Evolutionary conservation across 305 asterid genomes (phyloP).

Genomic region (Lippia alba): DNA sequence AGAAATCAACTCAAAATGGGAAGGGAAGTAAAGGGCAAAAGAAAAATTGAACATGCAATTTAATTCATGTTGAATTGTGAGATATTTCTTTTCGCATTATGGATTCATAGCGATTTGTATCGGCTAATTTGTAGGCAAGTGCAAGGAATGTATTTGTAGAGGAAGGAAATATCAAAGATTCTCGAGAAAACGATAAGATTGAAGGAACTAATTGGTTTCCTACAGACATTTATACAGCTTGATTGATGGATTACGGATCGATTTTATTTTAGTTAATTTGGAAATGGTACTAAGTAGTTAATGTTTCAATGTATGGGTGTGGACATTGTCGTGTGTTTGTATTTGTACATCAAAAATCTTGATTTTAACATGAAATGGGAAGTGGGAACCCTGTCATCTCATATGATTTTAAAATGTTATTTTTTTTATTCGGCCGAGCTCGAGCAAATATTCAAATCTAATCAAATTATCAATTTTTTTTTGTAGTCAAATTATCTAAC

Average conservation of each 20-base stretch:
- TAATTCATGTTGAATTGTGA: neutral
- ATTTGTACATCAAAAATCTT: neutral
- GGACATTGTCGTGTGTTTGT: neutral
- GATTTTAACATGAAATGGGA: neutral
- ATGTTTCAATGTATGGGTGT: too few species aligned
- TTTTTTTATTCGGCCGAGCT: too few species aligned
- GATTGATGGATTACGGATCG: slow-evolving; percentile 11
- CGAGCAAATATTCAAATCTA: too few species aligned
- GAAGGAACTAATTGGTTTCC: slow-evolving; percentile 3
- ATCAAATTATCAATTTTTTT: too few species aligned
- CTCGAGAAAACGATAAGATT: too few species aligned
- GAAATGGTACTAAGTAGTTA: neutral
- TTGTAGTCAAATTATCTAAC: too few species aligned
- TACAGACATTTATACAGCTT: slow-evolving; percentile 5
- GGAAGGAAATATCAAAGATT: too few species aligned
- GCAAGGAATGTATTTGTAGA: neutral
- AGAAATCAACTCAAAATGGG: slow-evolving; percentile 25
- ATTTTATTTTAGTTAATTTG: neutral
- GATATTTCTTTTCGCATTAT: slow-evolving; percentile 3
- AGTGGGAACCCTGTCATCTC: neutral
- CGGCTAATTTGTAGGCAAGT: neutral
- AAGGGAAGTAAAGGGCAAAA: slow-evolving; percentile 32
- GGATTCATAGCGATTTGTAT: neutral
- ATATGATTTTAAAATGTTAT: neutral
- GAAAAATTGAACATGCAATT: slow-evolving; percentile 28